Base-by-base conservation (phyloP, 2,329 filamentous ascomycete genomes). In the Mycosphaerella sp. region DNA sequence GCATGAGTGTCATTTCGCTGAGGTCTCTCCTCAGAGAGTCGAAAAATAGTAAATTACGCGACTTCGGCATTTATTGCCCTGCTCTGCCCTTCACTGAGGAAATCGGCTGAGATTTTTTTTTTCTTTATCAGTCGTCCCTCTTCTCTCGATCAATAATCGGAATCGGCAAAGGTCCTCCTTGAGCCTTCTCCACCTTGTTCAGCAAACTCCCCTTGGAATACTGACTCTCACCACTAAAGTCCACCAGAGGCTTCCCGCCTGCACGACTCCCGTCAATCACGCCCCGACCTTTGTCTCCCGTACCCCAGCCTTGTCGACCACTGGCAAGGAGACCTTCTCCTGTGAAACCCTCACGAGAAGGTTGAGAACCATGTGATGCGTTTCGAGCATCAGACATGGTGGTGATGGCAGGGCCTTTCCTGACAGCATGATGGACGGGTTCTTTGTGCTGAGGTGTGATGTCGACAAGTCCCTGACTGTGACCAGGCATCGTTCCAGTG, bases 141-240 rank as follows among this genome's bases (percentile, higher is more conserved):
- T 29, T 29, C 26, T 29, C 26, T 29, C 26, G 26, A 29, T 29
- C 26, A 29, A 29, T 29, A 11, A 72, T 60, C 10, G 68, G 70
- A 21, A 32, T 21, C 32, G 34, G 48, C 45, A 61, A 66, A n/a
- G 65, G 51, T 2, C 56, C 62, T n/a, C 62, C 58, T 47, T 64
- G 64, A 50, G 63, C 59, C 54, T 65, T 64, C 14, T 73, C 69
- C 14, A 71, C 63, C 53, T 70, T 68, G 46, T 76, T 74, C 11
- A 79, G 70, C 50, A 80, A 69, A 60, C 76, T 80, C 23, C 72
- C 76, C 34, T 71, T 64, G 8, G 70, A 73, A 59, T 78, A 79
- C 57, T 68, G 63, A 39, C 69, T 69, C 47, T 70, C 67, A 31
- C 72, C 72, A 21, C 66, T 67, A 17, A 75, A 59, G 58, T 77